A percentile compares a stretch with the other conserved stretches of the same genome.
Evolutionary conservation across 140 eudicot species (phyloP).

Genomic region (Ambrosia hybrid): DNA sequence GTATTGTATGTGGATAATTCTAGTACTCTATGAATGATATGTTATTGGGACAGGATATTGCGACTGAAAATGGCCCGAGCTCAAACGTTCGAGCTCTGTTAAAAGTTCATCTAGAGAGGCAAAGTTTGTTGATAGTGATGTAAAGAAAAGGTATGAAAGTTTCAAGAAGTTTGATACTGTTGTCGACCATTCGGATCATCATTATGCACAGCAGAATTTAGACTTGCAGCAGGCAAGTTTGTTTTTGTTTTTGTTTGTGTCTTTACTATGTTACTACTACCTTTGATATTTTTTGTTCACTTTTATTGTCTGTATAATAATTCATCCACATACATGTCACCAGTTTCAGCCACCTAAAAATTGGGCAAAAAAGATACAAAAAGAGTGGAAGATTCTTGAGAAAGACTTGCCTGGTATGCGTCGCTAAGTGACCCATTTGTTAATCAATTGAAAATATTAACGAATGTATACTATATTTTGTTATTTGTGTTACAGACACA

Average conservation of each 20-base stretch:
- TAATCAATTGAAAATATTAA: not conserved
- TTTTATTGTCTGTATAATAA: not conserved
- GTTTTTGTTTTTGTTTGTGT: not conserved
- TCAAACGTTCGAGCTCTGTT: not conserved
- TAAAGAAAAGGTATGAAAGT: constrained; percentile 38
- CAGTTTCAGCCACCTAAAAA: constrained; percentile 57
- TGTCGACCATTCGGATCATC: constrained; percentile 63
- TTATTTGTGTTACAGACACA: constrained; percentile 41
- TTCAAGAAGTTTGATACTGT: constrained; percentile 78
- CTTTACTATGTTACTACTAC: not conserved
- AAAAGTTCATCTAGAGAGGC: constrained; percentile 15
- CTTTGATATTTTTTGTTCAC: not conserved
- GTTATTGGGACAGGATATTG: too few species aligned
- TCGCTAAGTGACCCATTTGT: not conserved
- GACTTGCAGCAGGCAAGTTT: constrained; percentile 49
- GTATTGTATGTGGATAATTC: not conserved
- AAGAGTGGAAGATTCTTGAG: constrained; percentile 86
- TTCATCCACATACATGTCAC: not conserved
- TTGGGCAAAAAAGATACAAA: constrained; percentile 79
- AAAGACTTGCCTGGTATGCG: constrained; percentile 67
- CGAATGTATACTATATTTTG: not conserved
- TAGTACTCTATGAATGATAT: too few species aligned
- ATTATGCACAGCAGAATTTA: constrained; percentile 11
- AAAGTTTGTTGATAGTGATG: constrained; percentile 31
- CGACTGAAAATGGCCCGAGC: not conserved